phyloP scores from a whole-genome alignment of 805 yeast species.

The Pichia phayaonensis region DNA sequence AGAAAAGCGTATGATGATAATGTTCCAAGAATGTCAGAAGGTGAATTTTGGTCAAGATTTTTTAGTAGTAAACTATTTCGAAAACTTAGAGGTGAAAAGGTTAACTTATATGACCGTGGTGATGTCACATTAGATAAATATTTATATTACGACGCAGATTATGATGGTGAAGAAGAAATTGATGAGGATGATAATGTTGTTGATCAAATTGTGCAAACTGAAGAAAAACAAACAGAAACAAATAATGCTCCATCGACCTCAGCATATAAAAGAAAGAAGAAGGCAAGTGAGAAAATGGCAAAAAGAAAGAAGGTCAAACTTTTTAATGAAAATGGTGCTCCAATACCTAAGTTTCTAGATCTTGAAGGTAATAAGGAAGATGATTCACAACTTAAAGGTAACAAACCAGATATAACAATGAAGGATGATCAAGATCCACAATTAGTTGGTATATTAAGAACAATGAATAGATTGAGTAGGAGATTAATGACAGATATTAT shows the following conservation, averaged over 20 bases:
- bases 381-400: slow-evolving; percentile 68
- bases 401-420: slow-evolving; percentile 88
- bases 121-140: slow-evolving; percentile 83
- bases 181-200: slow-evolving; percentile 23
- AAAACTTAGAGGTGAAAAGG: slow-evolving; percentile 80
- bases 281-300: slow-evolving; percentile 17
- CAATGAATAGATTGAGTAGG: slow-evolving; percentile 83
- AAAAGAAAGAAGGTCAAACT: slow-evolving; percentile 24
- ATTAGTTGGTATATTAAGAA: slow-evolving; percentile 66
- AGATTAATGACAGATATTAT: slow-evolving; percentile 61
- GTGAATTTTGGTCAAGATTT: slow-evolving; percentile 94
- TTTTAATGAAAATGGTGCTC: slow-evolving; percentile 34
- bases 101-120: slow-evolving; percentile 67
- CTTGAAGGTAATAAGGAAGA: slow-evolving; percentile 76
- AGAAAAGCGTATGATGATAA: slow-evolving; percentile 82
- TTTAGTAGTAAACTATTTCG: slow-evolving; percentile 86
- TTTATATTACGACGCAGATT: slow-evolving; percentile 59
- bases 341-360: slow-evolving; percentile 67
- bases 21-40: slow-evolving; percentile 84
- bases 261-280: slow-evolving; percentile 6
- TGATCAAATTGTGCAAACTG: slow-evolving; percentile 34
- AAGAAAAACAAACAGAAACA: slow-evolving; percentile 6
- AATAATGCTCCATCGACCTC: neutral
- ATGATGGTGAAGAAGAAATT: slow-evolving; percentile 33
- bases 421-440: slow-evolving; percentile 54